Percentiles rank a stretch among this genome's conserved stretches.
These are phyloP conservation scores for Heterobasidion occidentale DNA, from an alignment of 1,284 basidiomycete species.

Conservation along the genomic window DNA sequence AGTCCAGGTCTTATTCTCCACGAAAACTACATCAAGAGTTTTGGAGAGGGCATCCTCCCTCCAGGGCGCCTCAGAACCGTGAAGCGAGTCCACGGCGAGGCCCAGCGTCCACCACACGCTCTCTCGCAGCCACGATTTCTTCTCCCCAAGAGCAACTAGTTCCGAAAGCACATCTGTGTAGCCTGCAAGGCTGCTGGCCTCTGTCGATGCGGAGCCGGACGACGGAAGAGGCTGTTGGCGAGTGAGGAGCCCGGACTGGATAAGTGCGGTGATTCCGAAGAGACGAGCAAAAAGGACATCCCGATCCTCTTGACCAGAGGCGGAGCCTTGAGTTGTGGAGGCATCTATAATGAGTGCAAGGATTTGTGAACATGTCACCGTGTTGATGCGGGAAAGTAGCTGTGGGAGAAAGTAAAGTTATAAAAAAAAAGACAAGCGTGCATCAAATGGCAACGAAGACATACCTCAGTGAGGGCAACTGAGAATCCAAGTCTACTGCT, in stretches of 20 bases:
- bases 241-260: slow-evolving; percentile 77
- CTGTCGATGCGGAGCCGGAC: slow-evolving; percentile 42
- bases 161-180: slow-evolving; percentile 61
- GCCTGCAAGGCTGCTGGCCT: slow-evolving; percentile 49
- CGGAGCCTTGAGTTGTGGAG: slow-evolving; percentile 61
- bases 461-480: slow-evolving; percentile 90
- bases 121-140: slow-evolving; percentile 90
- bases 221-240: slow-evolving; percentile 44
- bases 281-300: slow-evolving; percentile 90
- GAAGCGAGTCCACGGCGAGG: slow-evolving; percentile 55
- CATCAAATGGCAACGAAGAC: slow-evolving; percentile 18
- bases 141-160: slow-evolving; percentile 67
- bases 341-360: slow-evolving; percentile 65
- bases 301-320: slow-evolving; percentile 87
- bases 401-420: slow-evolving; percentile 22
- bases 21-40: slow-evolving; percentile 45
- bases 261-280: slow-evolving; percentile 80
- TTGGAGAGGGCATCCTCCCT: slow-evolving; percentile 55
- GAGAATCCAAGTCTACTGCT: slow-evolving; percentile 93
- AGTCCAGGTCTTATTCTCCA: slow-evolving; percentile 59
- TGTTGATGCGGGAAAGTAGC: slow-evolving; percentile 77
- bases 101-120: slow-evolving; percentile 84
- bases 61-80: slow-evolving; percentile 52
- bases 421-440: neutral
- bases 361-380: slow-evolving; percentile 73